Evolutionary conservation across 164 flowering plant genomes (phyloP).

Genomic region (Magnolia officinalis): DNA sequence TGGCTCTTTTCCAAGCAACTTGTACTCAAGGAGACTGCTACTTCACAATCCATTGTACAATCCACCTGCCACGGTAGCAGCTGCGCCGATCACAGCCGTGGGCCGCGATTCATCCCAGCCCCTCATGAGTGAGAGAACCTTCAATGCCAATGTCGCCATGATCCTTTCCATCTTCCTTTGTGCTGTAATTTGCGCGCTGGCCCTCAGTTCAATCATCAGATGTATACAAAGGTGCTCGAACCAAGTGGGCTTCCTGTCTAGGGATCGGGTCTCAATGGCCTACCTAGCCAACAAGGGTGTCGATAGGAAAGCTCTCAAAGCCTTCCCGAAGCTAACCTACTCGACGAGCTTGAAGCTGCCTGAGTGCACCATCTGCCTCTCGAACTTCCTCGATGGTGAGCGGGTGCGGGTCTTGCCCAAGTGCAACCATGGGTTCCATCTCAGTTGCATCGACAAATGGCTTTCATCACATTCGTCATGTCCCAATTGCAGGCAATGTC

Average conservation of each 20-base stretch:
- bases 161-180: conserved; percentile 76
- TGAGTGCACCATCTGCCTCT: conserved; percentile 75
- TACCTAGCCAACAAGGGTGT: conserved; percentile 51
- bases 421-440: conserved; percentile 83
- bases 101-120: background rate
- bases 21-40: conserved; percentile 26
- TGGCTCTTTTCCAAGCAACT: background rate
- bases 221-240: conserved; percentile 58
- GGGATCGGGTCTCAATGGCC: conserved; percentile 17
- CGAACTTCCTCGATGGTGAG: conserved; percentile 67
- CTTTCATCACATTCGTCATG: conserved; percentile 73
- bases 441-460: conserved; percentile 79
- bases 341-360: conserved; percentile 35
- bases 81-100: conserved; percentile 13
- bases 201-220: conserved; percentile 60
- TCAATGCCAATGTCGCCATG: conserved; percentile 76
- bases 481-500: conserved; percentile 76
- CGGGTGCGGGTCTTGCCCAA: conserved; percentile 56
- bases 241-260: conserved; percentile 16
- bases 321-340: conserved; percentile 49
- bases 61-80: conserved; percentile 12
- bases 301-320: conserved; percentile 53
- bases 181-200: conserved; percentile 81
- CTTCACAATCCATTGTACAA: conserved; percentile 29
- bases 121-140: conserved; percentile 21